Percentiles rank a stretch among this genome's conserved stretches.
Evolutionary conservation across 352 stramenopile genomes (phyloP).

Genomic region (Hyaloperonospora arabidopsidis): DNA sequence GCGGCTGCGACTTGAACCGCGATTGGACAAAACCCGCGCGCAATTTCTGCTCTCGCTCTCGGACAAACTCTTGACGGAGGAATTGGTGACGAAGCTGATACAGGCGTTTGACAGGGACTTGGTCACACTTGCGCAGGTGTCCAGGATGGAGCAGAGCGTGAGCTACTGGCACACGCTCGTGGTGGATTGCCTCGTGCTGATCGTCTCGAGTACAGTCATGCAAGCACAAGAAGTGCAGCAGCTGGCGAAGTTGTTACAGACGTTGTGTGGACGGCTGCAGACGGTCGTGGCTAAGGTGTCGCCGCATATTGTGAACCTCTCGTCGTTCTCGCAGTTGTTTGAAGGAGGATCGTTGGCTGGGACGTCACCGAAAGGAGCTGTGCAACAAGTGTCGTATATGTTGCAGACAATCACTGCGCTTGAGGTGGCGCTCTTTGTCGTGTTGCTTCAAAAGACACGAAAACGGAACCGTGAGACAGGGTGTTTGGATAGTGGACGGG

Average conservation of each 20-base stretch:
- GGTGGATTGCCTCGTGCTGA: slow-evolving; percentile 57
- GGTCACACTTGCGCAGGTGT: slow-evolving; percentile 45
- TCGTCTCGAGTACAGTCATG: slow-evolving; percentile 45
- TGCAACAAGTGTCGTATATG: slow-evolving; percentile 73
- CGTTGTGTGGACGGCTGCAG: slow-evolving; percentile 52
- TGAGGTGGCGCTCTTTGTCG: slow-evolving; percentile 55
- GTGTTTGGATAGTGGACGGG: slow-evolving; percentile 32
- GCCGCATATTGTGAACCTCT: slow-evolving; percentile 76
- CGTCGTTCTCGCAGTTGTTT: slow-evolving; percentile 66
- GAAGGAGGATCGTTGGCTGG: slow-evolving; percentile 53
- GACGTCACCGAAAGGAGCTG: slow-evolving; percentile 50
- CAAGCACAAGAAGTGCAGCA: slow-evolving; percentile 47
- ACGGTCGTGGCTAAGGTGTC: slow-evolving; percentile 59
- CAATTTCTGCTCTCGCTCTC: slow-evolving; percentile 63
- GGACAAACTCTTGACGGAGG: slow-evolving; percentile 52
- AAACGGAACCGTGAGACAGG: slow-evolving; percentile 65
- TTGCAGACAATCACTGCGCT: slow-evolving; percentile 65
- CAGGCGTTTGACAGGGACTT: slow-evolving; percentile 42
- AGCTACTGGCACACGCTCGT: slow-evolving; percentile 75
- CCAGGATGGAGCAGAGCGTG: slow-evolving; percentile 50
- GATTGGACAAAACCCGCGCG: slow-evolving; percentile 43
- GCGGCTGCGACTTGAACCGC: slow-evolving; percentile 51
- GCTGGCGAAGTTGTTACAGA: slow-evolving; percentile 44
- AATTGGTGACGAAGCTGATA: slow-evolving; percentile 46
- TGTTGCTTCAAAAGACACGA: slow-evolving; percentile 51